Conservation (phyloP, 1,139 yeast species). For the Geotrichum klebahnii region DNA sequence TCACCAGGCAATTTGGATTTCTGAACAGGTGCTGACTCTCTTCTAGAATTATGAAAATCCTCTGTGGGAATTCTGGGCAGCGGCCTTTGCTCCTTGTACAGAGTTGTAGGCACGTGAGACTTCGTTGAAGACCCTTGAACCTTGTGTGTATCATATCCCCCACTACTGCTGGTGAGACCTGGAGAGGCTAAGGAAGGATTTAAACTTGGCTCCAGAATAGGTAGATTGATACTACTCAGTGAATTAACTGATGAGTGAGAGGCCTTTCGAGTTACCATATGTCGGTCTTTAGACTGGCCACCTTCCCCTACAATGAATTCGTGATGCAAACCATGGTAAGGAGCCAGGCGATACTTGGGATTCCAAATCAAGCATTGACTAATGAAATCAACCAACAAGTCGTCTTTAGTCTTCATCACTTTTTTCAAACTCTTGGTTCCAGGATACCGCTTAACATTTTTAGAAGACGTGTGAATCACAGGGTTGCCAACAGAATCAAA, state of each 20-base stretch:
- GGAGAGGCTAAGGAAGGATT: neutral
- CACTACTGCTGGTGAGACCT: too few species aligned
- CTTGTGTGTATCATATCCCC: too few species aligned
- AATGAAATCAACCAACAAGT: conserved; percentile 42
- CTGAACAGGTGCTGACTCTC: conserved; percentile 8
- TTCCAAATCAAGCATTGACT: conserved; percentile 50
- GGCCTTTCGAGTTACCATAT: conserved; percentile 2
- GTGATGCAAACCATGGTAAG: conserved; percentile 46
- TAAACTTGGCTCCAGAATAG: conserved; percentile 46
- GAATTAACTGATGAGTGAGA: conserved; percentile 83
- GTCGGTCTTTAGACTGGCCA: neutral
- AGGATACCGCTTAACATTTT: conserved; percentile 39
- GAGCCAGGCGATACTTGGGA: conserved; percentile 47
- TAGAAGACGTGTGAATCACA: conserved; percentile 33
- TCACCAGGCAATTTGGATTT: neutral
- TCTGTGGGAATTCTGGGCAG: conserved; percentile 15
- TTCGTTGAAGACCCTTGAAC: neutral
- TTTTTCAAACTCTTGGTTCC: conserved; percentile 32
- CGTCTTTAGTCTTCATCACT: conserved; percentile 31
- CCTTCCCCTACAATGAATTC: conserved; percentile 37
- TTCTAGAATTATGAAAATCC: neutral
- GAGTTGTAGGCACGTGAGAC: neutral
- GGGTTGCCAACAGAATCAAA: conserved; percentile 47
- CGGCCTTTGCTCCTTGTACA: conserved; percentile 11
- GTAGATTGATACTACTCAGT: conserved; percentile 94